Evolutionary conservation across 2,329 filamentous ascomycete species (phyloP).

Genomic region (Ophiostoma fasciatum): DNA sequence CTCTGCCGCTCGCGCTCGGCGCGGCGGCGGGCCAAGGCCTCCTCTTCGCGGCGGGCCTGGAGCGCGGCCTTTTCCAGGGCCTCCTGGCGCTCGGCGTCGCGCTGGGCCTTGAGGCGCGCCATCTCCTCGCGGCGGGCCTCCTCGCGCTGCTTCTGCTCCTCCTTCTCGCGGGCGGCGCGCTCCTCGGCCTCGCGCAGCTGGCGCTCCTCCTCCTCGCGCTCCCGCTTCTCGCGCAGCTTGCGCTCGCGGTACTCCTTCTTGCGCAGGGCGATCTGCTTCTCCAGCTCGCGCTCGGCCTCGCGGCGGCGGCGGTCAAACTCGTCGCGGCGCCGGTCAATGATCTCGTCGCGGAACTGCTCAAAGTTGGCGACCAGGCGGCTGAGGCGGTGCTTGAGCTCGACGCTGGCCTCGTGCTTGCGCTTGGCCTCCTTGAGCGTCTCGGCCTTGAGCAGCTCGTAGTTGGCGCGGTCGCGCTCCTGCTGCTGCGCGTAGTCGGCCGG

Average conservation of each 20-base stretch:
- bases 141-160: conserved; percentile 65
- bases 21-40: conserved; percentile 63
- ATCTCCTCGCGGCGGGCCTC: conserved; percentile 65
- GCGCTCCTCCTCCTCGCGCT: conserved; percentile 72
- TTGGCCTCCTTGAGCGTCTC: conserved; percentile 70
- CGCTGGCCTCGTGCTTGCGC: conserved; percentile 78
- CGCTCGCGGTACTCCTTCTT: conserved; percentile 80
- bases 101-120: conserved; percentile 50
- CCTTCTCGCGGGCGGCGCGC: conserved; percentile 63
- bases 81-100: conserved; percentile 55
- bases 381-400: conserved; percentile 87
- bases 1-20: conserved; percentile 48
- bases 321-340: conserved; percentile 77
- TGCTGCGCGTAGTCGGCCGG: conserved; percentile 74
- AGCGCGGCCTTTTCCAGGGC: conserved; percentile 45
- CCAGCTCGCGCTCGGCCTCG: conserved; percentile 81
- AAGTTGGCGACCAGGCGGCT: conserved; percentile 72
- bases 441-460: conserved; percentile 65
- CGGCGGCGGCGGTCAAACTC: conserved; percentile 92
- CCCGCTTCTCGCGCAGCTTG: conserved; percentile 66
- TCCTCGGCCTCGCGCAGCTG: conserved; percentile 73
- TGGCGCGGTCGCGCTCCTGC: conserved; percentile 58
- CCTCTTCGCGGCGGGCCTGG: conserved; percentile 75
- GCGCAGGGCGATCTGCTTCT: conserved; percentile 77
- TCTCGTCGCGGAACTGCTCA: conserved; percentile 65